phyloP scores from a whole-genome alignment of 495 filamentous ascomycete species.

The Aspergillus bertholletiae region DNA sequence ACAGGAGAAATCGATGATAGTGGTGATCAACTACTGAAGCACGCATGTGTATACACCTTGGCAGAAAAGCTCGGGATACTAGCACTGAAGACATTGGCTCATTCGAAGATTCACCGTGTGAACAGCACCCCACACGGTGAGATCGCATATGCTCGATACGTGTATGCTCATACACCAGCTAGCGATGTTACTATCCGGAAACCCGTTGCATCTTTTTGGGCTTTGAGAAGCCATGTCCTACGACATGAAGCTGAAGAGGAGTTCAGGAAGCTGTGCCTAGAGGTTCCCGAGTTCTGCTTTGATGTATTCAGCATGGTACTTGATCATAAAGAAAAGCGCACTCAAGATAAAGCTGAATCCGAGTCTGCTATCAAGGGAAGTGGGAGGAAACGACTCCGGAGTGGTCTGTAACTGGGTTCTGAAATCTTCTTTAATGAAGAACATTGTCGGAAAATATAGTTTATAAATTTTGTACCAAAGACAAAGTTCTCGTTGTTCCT shows the following conservation, averaged over 20 bases:
- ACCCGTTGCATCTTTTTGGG: conserved; percentile 91
- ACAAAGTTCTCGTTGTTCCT: no score
- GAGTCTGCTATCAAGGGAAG: conserved; percentile 29
- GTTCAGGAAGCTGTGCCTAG: conserved; percentile 77
- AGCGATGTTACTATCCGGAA: conserved; percentile 72
- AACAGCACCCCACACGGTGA: conserved; percentile 82
- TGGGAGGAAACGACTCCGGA: conserved; percentile 30
- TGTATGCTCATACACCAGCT: conserved; percentile 70
- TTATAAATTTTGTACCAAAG: neutral
- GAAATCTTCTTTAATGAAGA: neutral
- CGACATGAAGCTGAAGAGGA: conserved; percentile 79
- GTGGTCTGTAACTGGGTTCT: conserved; percentile 22
- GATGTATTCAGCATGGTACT: conserved; percentile 76
- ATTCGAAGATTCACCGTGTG: conserved; percentile 85
- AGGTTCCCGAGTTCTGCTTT: conserved; percentile 86
- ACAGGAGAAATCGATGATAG: conserved; percentile 64
- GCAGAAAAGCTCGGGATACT: conserved; percentile 75
- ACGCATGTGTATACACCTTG: conserved; percentile 85
- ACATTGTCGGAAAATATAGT: neutral
- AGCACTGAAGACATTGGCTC: conserved; percentile 70
- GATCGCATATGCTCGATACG: conserved; percentile 84
- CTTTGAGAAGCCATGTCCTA: conserved; percentile 70
- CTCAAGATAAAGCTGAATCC: conserved; percentile 22
- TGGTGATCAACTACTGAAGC: conserved; percentile 74
- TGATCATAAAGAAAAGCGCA: conserved; percentile 60